A percentile compares a stretch with the other conserved stretches of the same genome.
These are phyloP conservation scores for Ichthyophonus hoferi DNA, from an alignment of 208 protist genomes.

Conservation along the genomic window DNA sequence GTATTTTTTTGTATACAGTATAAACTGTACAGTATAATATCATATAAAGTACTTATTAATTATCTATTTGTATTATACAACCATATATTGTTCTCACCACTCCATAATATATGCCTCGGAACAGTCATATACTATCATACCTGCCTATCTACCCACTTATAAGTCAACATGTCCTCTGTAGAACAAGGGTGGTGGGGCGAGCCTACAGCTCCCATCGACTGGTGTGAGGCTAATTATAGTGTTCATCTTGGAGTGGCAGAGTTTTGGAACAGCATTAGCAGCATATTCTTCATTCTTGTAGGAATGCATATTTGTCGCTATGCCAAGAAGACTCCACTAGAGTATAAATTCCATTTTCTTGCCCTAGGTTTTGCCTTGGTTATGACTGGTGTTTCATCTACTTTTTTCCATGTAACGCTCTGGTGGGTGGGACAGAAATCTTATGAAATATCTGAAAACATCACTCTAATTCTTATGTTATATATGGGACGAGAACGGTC, in stretches of 20 bases:
- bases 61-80: too few relatives aligned
- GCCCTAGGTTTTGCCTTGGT: not conserved
- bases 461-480: not conserved
- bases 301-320: not conserved
- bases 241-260: not conserved
- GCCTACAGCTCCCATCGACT: slow-evolving; percentile 15
- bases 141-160: too few relatives aligned
- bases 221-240: slow-evolving; percentile 13
- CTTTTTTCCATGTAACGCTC: slow-evolving; percentile 6
- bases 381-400: not conserved
- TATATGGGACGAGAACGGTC: not conserved
- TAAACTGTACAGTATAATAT: too few relatives aligned
- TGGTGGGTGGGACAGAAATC: not conserved
- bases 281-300: not conserved
- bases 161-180: too few relatives aligned
- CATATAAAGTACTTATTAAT: too few relatives aligned
- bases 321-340: not conserved
- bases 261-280: slow-evolving; percentile 11
- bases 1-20: too few relatives aligned
- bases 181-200: not conserved
- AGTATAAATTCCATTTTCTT: not conserved
- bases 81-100: too few relatives aligned
- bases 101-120: too few relatives aligned
- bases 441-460: not conserved
- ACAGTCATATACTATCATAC: too few relatives aligned